Base-by-base conservation (phyloP, 495 filamentous ascomycete species). In the Xylaria curta region DNA sequence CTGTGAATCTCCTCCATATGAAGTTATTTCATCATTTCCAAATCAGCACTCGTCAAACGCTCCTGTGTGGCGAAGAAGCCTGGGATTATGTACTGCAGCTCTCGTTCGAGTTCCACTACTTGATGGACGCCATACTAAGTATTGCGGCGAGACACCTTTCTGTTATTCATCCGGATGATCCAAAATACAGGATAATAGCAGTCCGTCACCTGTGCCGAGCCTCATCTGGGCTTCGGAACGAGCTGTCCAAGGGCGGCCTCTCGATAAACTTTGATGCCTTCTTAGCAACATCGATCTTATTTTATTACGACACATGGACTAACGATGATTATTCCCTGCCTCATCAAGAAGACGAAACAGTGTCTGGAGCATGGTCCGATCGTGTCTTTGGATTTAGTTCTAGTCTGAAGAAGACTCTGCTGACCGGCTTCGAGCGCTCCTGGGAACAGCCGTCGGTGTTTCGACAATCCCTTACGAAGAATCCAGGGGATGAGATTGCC, bases 221-320 rank as follows among this genome's bases (percentile, higher is more conserved):
- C 21, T 59, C 66, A 2, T 68, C 42, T 17, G 63, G 61, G 2
- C 66, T 72, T 65, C 63, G 70, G 3, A 21, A 61, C n/a, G 62
- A 72, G n/a, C 53, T 72, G 15, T 68, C 70, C 5, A 68, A 28
- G 21, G 59, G 19, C 49, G 24, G 53, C 13, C 44, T 13, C 53
- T 54, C 70, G 15, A 66, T 46, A 17, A 49, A 72, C 15, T 47
- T 72, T 24, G 70, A 72, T 38, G 47, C 70, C 31, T 72, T 72
- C 38, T 59, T 70, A 47, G 60, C 47, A 47, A 73, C 68, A 17
- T 54, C 72, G 1, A 19, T 56, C 1, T 56, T 73, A 44, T 21
- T 73, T 21, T 62, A 66, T 24, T 66, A 70, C 47, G 72, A 70
- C 33, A 73, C 70, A 26, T 73, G 72, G 72, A 70, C 47, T 4